Evolutionary conservation across 169 alveolate species (phyloP), one percentile per base, ranked within the genome.

Genomic region (Plasmodium vivax): DNA sequence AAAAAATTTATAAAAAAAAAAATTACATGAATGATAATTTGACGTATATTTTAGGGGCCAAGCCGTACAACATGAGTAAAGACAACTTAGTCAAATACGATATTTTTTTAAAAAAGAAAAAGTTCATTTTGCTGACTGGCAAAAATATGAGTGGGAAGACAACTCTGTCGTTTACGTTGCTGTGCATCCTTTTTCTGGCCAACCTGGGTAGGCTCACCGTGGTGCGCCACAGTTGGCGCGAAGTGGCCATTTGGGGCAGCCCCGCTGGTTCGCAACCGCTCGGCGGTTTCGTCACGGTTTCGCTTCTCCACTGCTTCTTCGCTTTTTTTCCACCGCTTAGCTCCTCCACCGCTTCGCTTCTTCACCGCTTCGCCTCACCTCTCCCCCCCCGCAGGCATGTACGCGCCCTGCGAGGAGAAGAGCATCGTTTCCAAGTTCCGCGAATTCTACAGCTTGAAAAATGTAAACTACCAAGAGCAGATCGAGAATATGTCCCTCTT

Each of bases 121-220:
- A 92, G 19, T 82, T 92, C 58, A 92, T 92, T 68, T 82, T 92
- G 58, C 14, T 92, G 41, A 92, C 95, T 36, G 95, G 95, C 7
- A 58, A 92, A 82, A 92, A 92, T 73, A 92, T 92, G 95, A 92
- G 95, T 51, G 95, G 95, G 2, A 92, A 92, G 79, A 92, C 95
- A 16, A 92, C 95, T 1, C 54, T 92, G 32, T 92, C 95, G 38
- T 92, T 92, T 43, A 82, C 95, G 30, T 47, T 92, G 38, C 36
- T 92, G 71, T 82, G 95, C 19, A 92, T 92, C 32, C 84, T 92
- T 10, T 92, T 92, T 92, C 62, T 92, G 38, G 75, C 95, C 6
- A 92, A 92, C 71, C 62, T 92, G 38, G 95, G 95, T 92, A 92
- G 9, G 77, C 2, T 30, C 77, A 4, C 41, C n/a, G 38, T 23